phyloP scores from a whole-genome alignment of 2,329 filamentous ascomycete species.

The Ophiostoma ulmi region DNA sequence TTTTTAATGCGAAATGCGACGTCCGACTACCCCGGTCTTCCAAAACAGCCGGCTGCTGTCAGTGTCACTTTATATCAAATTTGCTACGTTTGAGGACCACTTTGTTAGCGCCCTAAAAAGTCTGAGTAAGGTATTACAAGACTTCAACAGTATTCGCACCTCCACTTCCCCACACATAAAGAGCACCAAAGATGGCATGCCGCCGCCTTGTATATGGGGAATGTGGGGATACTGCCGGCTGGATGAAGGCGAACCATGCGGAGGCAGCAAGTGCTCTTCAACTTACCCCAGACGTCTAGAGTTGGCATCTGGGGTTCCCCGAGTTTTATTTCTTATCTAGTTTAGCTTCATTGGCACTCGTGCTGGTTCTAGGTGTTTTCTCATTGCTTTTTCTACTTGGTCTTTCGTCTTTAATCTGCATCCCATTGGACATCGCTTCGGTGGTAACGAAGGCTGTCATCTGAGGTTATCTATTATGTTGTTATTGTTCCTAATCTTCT shows the following conservation, averaged over 20 bases:
- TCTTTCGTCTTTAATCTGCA: neutral
- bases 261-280: neutral
- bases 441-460: neutral
- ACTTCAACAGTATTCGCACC: neutral
- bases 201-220: neutral
- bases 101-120: neutral
- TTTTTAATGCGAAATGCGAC: neutral
- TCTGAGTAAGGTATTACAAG: slow-evolving; percentile 8
- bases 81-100: neutral
- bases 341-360: neutral
- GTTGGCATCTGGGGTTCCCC: neutral
- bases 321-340: neutral
- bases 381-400: neutral
- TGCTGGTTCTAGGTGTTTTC: neutral
- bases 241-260: slow-evolving; percentile 1
- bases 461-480: neutral
- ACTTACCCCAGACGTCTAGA: neutral
- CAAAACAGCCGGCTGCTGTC: neutral
- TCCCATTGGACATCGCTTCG: neutral
- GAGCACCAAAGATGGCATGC: slow-evolving; percentile 3
- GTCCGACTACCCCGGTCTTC: neutral
- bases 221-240: slow-evolving; percentile 7
- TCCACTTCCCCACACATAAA: slow-evolving; percentile 2
- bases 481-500: neutral
- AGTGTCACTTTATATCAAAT: slow-evolving; percentile 2